Conservation (phyloP, 192 early-diverging fungal species). For the Geranomyces variabilis region DNA sequence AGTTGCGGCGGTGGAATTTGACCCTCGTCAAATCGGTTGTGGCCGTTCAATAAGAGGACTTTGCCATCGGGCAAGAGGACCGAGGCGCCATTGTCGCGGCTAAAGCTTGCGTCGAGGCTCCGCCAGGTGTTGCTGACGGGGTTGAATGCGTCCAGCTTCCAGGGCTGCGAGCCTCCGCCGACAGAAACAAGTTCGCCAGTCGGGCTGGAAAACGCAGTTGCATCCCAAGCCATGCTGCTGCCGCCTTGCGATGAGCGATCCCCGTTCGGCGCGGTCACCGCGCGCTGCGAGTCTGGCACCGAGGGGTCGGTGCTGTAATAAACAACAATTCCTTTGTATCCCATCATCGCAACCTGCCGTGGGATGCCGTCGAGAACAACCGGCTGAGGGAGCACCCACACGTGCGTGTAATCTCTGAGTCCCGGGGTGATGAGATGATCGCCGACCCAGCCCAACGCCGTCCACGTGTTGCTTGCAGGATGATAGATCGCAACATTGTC, state of each 20-base stretch:
- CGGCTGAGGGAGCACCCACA: constrained; percentile 15
- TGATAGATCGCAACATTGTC: constrained; percentile 18
- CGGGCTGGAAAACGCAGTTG: constrained; percentile 13
- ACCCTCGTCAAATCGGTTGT: constrained; percentile 14
- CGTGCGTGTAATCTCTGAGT: constrained; percentile 23
- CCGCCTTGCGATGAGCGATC: background rate
- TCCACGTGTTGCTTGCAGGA: constrained; percentile 14
- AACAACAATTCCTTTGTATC: constrained; percentile 3
- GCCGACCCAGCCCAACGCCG: background rate
- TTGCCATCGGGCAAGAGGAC: constrained; percentile 16
- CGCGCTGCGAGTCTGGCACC: background rate
- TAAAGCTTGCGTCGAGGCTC: constrained; percentile 4
- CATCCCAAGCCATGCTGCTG: background rate
- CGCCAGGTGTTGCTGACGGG: background rate
- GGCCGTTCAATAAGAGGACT: constrained; percentile 13
- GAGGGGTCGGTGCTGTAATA: constrained; percentile 13
- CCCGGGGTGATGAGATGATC: constrained; percentile 18
- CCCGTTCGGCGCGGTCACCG: background rate
- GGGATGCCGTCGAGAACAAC: background rate
- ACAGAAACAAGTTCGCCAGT: constrained; percentile 13
- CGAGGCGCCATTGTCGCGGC: constrained; percentile 15
- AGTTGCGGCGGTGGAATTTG: constrained; percentile 16
- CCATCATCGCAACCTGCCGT: constrained; percentile 22
- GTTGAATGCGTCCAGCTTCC: constrained; percentile 15
- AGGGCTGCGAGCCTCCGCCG: constrained; percentile 21